These are phyloP conservation scores for Suhomyces vadensis DNA, from an alignment of 805 yeast species.

Conservation along the genomic window DNA sequence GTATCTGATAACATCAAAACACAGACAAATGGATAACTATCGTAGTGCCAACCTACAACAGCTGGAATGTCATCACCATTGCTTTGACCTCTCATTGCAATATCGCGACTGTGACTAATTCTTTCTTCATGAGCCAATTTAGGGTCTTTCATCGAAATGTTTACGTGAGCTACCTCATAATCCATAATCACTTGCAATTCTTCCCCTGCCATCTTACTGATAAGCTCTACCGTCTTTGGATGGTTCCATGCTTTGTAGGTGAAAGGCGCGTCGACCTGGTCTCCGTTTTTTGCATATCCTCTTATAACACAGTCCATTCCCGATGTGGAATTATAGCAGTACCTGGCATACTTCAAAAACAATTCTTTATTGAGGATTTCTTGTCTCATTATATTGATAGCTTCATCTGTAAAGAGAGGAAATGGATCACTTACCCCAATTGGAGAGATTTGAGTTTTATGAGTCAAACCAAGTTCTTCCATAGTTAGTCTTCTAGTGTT, in stretches of 20 bases:
- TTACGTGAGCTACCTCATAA: slow-evolving; percentile 56
- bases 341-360: slow-evolving; percentile 47
- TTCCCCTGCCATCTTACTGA: slow-evolving; percentile 60
- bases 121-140: slow-evolving; percentile 35
- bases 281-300: slow-evolving; percentile 47
- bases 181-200: slow-evolving; percentile 57
- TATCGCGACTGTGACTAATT: slow-evolving; percentile 5
- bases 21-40: slow-evolving; percentile 65
- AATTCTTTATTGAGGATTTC: slow-evolving; percentile 51
- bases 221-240: slow-evolving; percentile 54
- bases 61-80: slow-evolving; percentile 49
- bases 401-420: slow-evolving; percentile 61
- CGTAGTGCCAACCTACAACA: slow-evolving; percentile 63
- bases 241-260: slow-evolving; percentile 59
- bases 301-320: slow-evolving; percentile 52
- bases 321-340: slow-evolving; percentile 43
- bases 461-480: slow-evolving; percentile 50
- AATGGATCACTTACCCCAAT: slow-evolving; percentile 62
- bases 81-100: slow-evolving; percentile 7
- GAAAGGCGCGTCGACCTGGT: slow-evolving; percentile 45
- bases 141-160: slow-evolving; percentile 47
- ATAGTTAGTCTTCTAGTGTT: slow-evolving; percentile 38
- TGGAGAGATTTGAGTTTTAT: slow-evolving; percentile 49
- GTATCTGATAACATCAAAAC: slow-evolving; percentile 65
- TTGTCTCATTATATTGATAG: slow-evolving; percentile 57